Evolutionary conservation across 2,329 filamentous ascomycete genomes (phyloP).

Genomic region (Colletotrichum sansevieriae): DNA sequence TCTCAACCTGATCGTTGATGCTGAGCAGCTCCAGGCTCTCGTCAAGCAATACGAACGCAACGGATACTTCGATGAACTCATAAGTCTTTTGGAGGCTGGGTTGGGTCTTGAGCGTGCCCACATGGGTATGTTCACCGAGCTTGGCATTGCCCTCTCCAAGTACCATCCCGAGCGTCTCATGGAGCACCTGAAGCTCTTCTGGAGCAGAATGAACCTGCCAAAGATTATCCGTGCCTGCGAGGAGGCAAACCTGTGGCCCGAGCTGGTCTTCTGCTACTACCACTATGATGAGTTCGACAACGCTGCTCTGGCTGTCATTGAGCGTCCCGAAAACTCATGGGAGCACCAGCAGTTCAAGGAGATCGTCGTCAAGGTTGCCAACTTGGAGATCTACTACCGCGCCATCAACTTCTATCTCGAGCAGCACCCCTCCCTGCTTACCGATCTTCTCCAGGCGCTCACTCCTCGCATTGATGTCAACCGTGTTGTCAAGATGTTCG

Average conservation of each 20-base stretch:
- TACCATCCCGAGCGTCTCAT: conserved; percentile 97
- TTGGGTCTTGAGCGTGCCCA: conserved; percentile 92
- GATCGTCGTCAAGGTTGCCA: conserved; percentile 96
- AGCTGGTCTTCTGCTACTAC: conserved; percentile 97
- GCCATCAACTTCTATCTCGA: conserved; percentile 97
- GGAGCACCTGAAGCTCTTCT: conserved; percentile 99
- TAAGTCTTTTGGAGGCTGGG: conserved; percentile 92
- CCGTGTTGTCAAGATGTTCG: conserved; percentile 98
- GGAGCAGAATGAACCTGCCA: conserved; percentile 96
- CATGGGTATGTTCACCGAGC: conserved; percentile 96
- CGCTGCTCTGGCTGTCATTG: conserved; percentile 96
- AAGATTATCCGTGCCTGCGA: conserved; percentile 96
- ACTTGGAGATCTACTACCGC: conserved; percentile 99
- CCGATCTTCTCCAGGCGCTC: conserved; percentile 92
- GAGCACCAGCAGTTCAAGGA: conserved; percentile 99
- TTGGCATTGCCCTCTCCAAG: conserved; percentile 92
- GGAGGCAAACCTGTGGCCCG: conserved; percentile 96
- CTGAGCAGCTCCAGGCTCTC: conserved; percentile 91
- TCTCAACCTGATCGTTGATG: conserved; percentile 97
- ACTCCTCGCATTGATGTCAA: conserved; percentile 98
- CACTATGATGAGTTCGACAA: conserved; percentile 99
- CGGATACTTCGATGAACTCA: conserved; percentile 98
- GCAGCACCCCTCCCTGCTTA: conserved; percentile 94
- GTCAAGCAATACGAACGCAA: conserved; percentile 97
- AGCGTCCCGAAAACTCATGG: conserved; percentile 97